Evolutionary conservation across 192 early-diverging fungal species (phyloP).

Genomic region (Geranomyces variabilis): DNA sequence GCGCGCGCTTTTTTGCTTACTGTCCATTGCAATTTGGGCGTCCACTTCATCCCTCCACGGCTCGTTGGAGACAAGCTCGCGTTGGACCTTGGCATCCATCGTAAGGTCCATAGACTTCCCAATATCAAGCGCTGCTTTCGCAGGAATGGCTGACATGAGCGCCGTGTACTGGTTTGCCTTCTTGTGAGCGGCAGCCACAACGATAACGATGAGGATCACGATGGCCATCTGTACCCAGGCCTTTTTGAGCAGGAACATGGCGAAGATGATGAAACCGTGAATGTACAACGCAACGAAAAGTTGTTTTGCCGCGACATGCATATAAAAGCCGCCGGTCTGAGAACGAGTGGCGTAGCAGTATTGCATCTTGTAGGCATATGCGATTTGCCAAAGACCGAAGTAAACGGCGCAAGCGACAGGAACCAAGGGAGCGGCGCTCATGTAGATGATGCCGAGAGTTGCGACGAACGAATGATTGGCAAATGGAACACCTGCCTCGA

Average conservation of each 20-base stretch:
- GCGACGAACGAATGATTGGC: conserved; percentile 32
- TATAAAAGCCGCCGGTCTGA: conserved; percentile 29
- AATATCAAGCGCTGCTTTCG: conserved; percentile 30
- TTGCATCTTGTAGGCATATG: conserved; percentile 77
- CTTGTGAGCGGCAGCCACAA: conserved; percentile 49
- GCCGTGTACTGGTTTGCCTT: conserved; percentile 57
- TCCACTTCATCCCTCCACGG: conserved; percentile 27
- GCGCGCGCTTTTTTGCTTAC: not conserved
- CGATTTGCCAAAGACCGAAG: conserved; percentile 71
- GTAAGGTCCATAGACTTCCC: not conserved
- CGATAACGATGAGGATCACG: conserved; percentile 40
- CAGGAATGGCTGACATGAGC: conserved; percentile 43
- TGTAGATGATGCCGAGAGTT: conserved; percentile 71
- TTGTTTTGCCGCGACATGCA: conserved; percentile 31
- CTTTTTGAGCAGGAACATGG: conserved; percentile 65
- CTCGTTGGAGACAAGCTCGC: conserved; percentile 21
- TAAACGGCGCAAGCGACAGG: conserved; percentile 70
- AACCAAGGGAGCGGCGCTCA: conserved; percentile 74
- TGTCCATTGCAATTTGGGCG: not conserved
- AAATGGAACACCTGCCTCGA: conserved; percentile 33
- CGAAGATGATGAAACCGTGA: conserved; percentile 68
- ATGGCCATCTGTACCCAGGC: conserved; percentile 47
- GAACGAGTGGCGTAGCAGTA: conserved; percentile 22
- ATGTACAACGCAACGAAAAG: conserved; percentile 52
- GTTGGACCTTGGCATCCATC: conserved; percentile 13